phyloP scores from a whole-genome alignment of 2,329 filamentous ascomycete genomes.

The Hypoxylon sp. region DNA sequence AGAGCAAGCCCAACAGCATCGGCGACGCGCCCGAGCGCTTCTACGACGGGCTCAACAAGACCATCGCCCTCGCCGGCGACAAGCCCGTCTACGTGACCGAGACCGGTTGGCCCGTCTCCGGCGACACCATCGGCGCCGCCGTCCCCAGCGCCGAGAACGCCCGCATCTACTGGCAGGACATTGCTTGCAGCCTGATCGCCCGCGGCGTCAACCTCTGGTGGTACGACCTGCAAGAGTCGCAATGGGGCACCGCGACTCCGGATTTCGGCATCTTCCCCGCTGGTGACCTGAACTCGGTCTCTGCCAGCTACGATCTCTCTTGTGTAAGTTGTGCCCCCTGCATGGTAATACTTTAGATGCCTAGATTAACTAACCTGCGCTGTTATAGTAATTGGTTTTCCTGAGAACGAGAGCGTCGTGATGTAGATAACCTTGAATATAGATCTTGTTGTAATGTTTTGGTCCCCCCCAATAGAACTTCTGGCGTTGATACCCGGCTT shows the following conservation, averaged over 20 bases:
- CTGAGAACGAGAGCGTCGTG: conserved; percentile 5
- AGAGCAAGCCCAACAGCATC: conserved; percentile 52
- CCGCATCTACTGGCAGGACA: conserved; percentile 46
- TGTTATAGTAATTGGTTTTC: too few relatives aligned
- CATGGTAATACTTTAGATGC: too few relatives aligned
- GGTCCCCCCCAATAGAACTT: too few relatives aligned
- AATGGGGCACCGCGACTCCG: conserved; percentile 46
- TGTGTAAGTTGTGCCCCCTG: conserved; percentile 42
- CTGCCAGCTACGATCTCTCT: conserved; percentile 45
- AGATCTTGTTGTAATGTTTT: conserved; percentile 21
- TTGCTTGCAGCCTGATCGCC: conserved; percentile 44
- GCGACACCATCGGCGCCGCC: conserved; percentile 54
- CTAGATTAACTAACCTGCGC: too few relatives aligned
- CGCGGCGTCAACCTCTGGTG: conserved; percentile 48
- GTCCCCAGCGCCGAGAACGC: conserved; percentile 59
- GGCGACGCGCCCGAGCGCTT: conserved; percentile 54
- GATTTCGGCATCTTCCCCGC: conserved; percentile 50
- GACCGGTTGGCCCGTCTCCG: conserved; percentile 65
- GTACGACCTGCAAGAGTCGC: conserved; percentile 50
- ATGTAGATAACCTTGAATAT: conserved; percentile 20
- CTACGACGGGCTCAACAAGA: conserved; percentile 51
- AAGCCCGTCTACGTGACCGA: conserved; percentile 60
- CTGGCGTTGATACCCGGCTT: conserved; percentile 19
- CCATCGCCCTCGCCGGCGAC: conserved; percentile 51
- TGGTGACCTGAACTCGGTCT: conserved; percentile 44